These are phyloP conservation scores for Russula sp. DNA, from an alignment of 768 basidiomycete genomes.

Conservation along the genomic window DNA sequence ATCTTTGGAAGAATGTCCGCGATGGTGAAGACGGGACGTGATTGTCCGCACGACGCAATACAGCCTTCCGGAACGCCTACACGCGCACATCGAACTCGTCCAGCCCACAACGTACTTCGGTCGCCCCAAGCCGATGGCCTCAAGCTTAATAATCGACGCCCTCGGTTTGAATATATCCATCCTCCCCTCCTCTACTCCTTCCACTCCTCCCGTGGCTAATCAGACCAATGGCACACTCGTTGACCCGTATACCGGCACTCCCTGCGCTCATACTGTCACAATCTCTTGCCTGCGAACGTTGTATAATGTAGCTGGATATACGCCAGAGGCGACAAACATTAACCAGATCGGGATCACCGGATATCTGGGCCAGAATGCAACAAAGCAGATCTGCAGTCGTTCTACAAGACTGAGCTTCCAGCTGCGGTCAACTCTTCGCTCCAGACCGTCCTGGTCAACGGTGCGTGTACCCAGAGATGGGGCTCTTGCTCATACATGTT, in stretches of 20 bases:
- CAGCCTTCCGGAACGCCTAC: conserved; percentile 58
- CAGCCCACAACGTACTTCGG: conserved; percentile 72
- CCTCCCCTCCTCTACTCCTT: neutral
- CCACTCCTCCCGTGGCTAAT: neutral
- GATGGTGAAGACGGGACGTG: conserved; percentile 42
- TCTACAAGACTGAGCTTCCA: conserved; percentile 24
- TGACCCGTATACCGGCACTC: conserved; percentile 35
- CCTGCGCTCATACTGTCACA: conserved; percentile 38
- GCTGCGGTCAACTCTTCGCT: conserved; percentile 27
- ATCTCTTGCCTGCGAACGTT: conserved; percentile 37
- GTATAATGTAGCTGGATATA: conserved; percentile 38
- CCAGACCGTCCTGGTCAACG: conserved; percentile 14
- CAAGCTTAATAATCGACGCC: conserved; percentile 37
- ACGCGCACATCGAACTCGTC: conserved; percentile 61
- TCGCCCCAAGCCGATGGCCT: conserved; percentile 44
- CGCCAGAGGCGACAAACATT: conserved; percentile 25
- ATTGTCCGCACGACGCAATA: conserved; percentile 63
- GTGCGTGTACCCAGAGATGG: conserved; percentile 4
- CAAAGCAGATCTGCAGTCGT: conserved; percentile 26
- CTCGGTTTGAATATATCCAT: neutral
- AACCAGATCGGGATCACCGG: conserved; percentile 40
- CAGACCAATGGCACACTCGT: neutral
- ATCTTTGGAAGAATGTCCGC: conserved; percentile 54
- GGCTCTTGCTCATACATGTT: neutral
- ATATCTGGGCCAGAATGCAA: conserved; percentile 39